phyloP scores from a whole-genome alignment of 441 rosid genomes.

The Gossypium aridum region DNA sequence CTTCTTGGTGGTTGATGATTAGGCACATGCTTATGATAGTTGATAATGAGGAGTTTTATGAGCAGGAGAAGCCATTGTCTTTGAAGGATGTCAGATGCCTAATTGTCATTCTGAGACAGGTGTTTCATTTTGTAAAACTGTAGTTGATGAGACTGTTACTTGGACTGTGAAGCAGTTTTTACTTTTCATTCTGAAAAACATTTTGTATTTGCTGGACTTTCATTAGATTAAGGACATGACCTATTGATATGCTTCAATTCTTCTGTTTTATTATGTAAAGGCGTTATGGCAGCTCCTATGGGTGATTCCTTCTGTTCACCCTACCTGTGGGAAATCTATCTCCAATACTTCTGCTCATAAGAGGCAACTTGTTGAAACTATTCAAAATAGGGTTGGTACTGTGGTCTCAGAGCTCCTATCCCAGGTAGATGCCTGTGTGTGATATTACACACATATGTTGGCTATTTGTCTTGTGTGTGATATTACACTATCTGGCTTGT shows the following conservation, averaged over 20 bases:
- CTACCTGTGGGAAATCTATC: conserved; percentile 43
- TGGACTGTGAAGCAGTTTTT: conserved; percentile 8
- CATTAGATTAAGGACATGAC: background rate
- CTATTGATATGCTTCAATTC: background rate
- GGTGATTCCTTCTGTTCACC: conserved; percentile 58
- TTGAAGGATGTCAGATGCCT: conserved; percentile 73
- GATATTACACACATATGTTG: background rate
- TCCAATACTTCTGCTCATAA: conserved; percentile 30
- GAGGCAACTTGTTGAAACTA: conserved; percentile 49
- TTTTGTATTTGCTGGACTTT: background rate
- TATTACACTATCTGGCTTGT: background rate
- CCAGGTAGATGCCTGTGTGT: conserved; percentile 50
- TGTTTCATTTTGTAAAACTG: conserved; percentile 19
- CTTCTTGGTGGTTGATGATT: conserved; percentile 31
- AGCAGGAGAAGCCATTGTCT: conserved; percentile 85
- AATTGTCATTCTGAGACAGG: conserved; percentile 87
- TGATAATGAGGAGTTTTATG: conserved; percentile 97
- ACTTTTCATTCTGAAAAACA: background rate
- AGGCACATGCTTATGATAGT: conserved; percentile 98
- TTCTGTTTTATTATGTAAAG: conserved; percentile 33
- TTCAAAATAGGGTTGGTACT: conserved; percentile 67
- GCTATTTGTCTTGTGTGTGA: background rate
- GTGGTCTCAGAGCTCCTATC: conserved; percentile 89
- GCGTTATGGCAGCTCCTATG: conserved; percentile 95
- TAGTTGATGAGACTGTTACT: background rate